Conservation (phyloP, 2,329 filamentous ascomycete species). For the Diaporthe longicolla region DNA sequence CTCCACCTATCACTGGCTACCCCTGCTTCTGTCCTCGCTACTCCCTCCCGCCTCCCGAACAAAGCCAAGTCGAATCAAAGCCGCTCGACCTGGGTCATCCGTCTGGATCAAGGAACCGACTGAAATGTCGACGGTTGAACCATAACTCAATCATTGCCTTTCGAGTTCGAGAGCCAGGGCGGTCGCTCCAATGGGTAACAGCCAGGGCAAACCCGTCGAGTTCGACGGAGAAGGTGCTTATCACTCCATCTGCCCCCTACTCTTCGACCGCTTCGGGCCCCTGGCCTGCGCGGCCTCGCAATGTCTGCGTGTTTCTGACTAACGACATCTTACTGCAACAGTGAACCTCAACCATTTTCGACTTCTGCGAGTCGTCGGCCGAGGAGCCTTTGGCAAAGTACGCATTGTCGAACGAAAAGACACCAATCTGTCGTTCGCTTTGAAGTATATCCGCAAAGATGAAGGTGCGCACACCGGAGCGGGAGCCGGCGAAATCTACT, state of each 20-base stretch:
- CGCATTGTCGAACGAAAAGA: constrained; percentile 99
- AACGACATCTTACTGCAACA: constrained; percentile 54
- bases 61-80: constrained; percentile 39
- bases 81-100: constrained; percentile 33
- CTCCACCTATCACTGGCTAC: constrained; percentile 22
- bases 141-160: constrained; percentile 35
- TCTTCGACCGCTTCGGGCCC: constrained; percentile 12
- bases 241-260: constrained; percentile 5
- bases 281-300: constrained; percentile 24
- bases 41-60: constrained; percentile 23
- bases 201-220: constrained; percentile 92
- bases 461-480: constrained; percentile 74
- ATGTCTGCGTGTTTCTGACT: constrained; percentile 36
- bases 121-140: constrained; percentile 36
- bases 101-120: constrained; percentile 26
- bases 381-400: constrained; percentile 98
- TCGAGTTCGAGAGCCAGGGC: constrained; percentile 41
- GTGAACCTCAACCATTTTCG: constrained; percentile 99
- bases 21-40: constrained; percentile 23
- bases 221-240: constrained; percentile 91
- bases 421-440: constrained; percentile 90
- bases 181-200: constrained; percentile 82
- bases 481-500: background rate
- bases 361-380: constrained; percentile 93
- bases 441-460: constrained; percentile 99